A percentile compares a stretch with the other conserved stretches of the same genome.
phyloP scores from a whole-genome alignment of 2,329 filamentous ascomycete species.

The Dryadomyces quercivorus region DNA sequence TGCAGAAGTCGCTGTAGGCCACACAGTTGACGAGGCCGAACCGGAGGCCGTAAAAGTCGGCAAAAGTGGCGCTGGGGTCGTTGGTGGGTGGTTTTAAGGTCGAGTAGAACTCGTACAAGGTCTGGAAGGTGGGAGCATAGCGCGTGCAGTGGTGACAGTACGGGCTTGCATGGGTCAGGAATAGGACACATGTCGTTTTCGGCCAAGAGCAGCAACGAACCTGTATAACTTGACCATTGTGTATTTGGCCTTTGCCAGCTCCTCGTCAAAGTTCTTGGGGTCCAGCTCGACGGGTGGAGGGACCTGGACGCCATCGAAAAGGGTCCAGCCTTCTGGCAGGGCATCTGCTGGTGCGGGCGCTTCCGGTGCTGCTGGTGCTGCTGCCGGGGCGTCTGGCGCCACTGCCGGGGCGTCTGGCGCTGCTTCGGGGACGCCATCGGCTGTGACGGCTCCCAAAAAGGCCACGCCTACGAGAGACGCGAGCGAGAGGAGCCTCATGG shows the following conservation, averaged over 20 bases:
- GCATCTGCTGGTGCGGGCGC: constrained; percentile 13
- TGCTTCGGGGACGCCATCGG: constrained; percentile 43
- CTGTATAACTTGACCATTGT: constrained; percentile 55
- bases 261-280: constrained; percentile 42
- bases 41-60: constrained; percentile 75
- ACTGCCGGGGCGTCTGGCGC: constrained; percentile 27
- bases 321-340: constrained; percentile 32
- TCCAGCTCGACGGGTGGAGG: constrained; percentile 52
- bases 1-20: constrained; percentile 69
- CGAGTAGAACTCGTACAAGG: constrained; percentile 87
- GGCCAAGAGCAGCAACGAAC: constrained; percentile 24
- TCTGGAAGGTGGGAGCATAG: constrained; percentile 80
- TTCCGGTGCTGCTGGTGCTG: neutral
- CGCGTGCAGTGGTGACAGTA: constrained; percentile 61
- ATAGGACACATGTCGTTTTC: constrained; percentile 2
- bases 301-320: constrained; percentile 55
- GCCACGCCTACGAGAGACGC: constrained; percentile 35
- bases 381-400: neutral
- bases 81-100: constrained; percentile 62
- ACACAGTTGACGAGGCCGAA: constrained; percentile 82
- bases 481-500: constrained; percentile 32
- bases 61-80: constrained; percentile 49
- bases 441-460: constrained; percentile 24
- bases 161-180: constrained; percentile 30
- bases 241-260: constrained; percentile 40